Evolutionary conservation across 2,329 filamentous ascomycete species (phyloP).

Genomic region (Fusarium sp.): DNA sequence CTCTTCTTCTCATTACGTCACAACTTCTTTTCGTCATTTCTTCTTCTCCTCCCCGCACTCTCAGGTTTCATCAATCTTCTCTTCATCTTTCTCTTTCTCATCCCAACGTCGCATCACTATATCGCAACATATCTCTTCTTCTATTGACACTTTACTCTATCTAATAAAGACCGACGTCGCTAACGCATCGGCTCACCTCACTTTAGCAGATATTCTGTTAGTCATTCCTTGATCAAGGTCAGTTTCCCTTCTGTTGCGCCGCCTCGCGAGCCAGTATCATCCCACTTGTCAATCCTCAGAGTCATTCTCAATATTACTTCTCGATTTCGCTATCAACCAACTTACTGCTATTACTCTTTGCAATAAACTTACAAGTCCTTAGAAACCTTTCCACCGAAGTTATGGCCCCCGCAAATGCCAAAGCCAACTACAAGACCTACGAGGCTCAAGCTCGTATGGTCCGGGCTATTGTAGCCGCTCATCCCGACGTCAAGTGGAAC

Average conservation of each 20-base stretch:
- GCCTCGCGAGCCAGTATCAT: not conserved
- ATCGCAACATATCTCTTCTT: not conserved
- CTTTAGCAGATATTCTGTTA: not conserved
- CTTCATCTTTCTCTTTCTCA: not conserved
- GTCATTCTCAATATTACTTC: not conserved
- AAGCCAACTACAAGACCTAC: constrained; percentile 70
- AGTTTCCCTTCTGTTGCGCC: not conserved
- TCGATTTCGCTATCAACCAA: not conserved
- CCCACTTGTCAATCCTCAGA: not conserved
- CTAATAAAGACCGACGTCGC: not conserved
- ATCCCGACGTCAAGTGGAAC: constrained; percentile 67
- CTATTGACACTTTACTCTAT: not conserved
- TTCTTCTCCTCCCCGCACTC: not conserved
- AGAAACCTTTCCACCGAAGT: not conserved
- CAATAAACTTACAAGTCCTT: not conserved
- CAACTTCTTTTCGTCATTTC: not conserved
- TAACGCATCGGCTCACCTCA: not conserved
- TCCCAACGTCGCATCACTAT: not conserved
- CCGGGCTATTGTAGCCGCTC: constrained; percentile 70
- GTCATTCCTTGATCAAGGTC: constrained; percentile 11
- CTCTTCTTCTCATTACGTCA: not conserved
- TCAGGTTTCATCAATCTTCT: not conserved
- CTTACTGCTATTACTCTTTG: not conserved
- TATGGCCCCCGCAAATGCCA: constrained; percentile 59
- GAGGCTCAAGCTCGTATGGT: constrained; percentile 71